phyloP scores from a whole-genome alignment of 2,329 filamentous ascomycete species.

The Alternaria panax region DNA sequence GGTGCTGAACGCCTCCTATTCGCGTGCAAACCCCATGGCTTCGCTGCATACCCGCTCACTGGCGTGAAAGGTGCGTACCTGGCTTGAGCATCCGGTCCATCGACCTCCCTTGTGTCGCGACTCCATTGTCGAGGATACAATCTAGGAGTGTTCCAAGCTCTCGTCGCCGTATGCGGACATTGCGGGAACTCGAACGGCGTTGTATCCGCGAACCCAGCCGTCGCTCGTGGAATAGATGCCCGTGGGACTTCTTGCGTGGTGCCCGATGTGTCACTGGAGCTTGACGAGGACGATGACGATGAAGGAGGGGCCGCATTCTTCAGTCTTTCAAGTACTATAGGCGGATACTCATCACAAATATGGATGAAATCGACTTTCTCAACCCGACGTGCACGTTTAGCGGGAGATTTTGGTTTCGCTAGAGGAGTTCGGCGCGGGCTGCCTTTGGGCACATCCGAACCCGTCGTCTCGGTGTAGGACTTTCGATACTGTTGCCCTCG shows the following conservation, averaged over 20 bases:
- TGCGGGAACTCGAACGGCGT: slow-evolving; percentile 19
- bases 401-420: background rate
- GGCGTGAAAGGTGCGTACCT: slow-evolving; percentile 32
- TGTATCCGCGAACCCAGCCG: slow-evolving; percentile 11
- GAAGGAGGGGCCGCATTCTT: slow-evolving; percentile 8
- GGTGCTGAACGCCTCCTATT: slow-evolving; percentile 22
- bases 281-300: slow-evolving; percentile 17
- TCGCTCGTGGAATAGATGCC: slow-evolving; percentile 21
- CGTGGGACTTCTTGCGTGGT: slow-evolving; percentile 32
- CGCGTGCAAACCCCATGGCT: slow-evolving; percentile 17
- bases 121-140: slow-evolving; percentile 24
- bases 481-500: slow-evolving; percentile 1
- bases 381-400: background rate
- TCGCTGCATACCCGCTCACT: slow-evolving; percentile 8
- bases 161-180: slow-evolving; percentile 10
- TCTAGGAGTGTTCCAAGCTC: slow-evolving; percentile 17
- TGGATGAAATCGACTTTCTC: slow-evolving; percentile 29
- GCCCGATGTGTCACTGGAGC: slow-evolving; percentile 16
- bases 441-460: slow-evolving; percentile 5
- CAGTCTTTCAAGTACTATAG: slow-evolving; percentile 22
- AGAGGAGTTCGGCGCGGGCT: background rate
- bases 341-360: slow-evolving; percentile 32
- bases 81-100: slow-evolving; percentile 2
- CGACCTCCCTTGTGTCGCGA: slow-evolving; percentile 1
- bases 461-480: background rate